Conservation (phyloP, 1,284 basidiomycete genomes). For the Ceratobasidium sp. region DNA sequence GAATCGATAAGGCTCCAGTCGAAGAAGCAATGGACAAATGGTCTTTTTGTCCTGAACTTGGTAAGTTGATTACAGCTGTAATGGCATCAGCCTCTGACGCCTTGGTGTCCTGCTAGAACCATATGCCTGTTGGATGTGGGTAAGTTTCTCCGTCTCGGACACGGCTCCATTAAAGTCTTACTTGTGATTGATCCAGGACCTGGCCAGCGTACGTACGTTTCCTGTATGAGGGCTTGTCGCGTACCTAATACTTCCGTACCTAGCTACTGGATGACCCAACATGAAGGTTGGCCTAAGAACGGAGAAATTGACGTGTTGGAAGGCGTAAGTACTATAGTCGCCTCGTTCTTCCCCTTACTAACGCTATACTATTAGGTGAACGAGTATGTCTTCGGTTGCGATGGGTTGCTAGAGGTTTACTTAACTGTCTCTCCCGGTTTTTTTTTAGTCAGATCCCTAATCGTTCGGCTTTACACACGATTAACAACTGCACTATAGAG, state of each 20-base stretch:
- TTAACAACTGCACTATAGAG: slow-evolving; percentile 54
- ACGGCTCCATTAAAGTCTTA: background rate
- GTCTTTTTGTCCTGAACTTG: slow-evolving; percentile 42
- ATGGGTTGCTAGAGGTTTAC: background rate
- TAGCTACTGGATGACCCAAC: slow-evolving; percentile 59
- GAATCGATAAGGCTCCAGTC: slow-evolving; percentile 49
- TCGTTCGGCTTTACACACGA: slow-evolving; percentile 70
- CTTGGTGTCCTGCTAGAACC: slow-evolving; percentile 42
- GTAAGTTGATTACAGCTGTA: background rate
- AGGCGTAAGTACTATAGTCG: slow-evolving; percentile 57
- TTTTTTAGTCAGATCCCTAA: slow-evolving; percentile 58
- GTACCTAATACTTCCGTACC: background rate
- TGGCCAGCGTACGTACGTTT: slow-evolving; percentile 66
- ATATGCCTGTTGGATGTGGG: slow-evolving; percentile 57
- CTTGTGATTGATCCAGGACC: slow-evolving; percentile 56
- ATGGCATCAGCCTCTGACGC: slow-evolving; percentile 36
- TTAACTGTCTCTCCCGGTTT: background rate
- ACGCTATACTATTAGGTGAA: slow-evolving; percentile 1
- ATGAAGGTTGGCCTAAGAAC: slow-evolving; percentile 64
- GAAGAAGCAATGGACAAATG: slow-evolving; percentile 45
- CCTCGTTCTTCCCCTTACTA: background rate
- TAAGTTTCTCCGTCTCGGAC: slow-evolving; percentile 20
- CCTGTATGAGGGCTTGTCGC: background rate
- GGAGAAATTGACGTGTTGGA: slow-evolving; percentile 68
- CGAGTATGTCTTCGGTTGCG: slow-evolving; percentile 13